Percentiles rank a stretch among this genome's conserved stretches.
These are phyloP conservation scores for Ustilago sp. DNA, from an alignment of 1,284 basidiomycete species.

Conservation along the genomic window DNA sequence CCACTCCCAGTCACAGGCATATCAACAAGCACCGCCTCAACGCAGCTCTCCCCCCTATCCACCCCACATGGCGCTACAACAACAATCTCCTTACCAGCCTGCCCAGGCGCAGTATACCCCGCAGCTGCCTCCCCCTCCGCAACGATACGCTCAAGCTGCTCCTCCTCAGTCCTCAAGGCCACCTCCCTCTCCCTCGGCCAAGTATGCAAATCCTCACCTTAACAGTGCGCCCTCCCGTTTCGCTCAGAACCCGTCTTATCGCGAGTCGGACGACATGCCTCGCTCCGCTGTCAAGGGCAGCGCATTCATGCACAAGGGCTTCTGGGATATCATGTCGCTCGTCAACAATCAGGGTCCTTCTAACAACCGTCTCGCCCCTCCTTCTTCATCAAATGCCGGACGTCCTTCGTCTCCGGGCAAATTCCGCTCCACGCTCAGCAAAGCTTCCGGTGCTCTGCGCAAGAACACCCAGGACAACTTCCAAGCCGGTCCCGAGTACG, in stretches of 20 bases:
- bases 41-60: slow-evolving; percentile 17
- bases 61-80: not conserved
- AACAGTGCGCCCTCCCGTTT: slow-evolving; percentile 50
- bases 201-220: slow-evolving; percentile 44
- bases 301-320: slow-evolving; percentile 67
- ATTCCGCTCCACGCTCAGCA: slow-evolving; percentile 53
- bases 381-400: slow-evolving; percentile 16
- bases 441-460: slow-evolving; percentile 53
- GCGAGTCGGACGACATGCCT: slow-evolving; percentile 30
- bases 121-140: slow-evolving; percentile 25
- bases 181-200: slow-evolving; percentile 39
- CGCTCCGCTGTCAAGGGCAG: slow-evolving; percentile 52
- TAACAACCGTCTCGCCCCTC: slow-evolving; percentile 34
- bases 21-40: slow-evolving; percentile 29
- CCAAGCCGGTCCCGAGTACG: slow-evolving; percentile 51
- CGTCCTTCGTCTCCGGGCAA: slow-evolving; percentile 47
- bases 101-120: slow-evolving; percentile 28
- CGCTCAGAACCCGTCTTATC: slow-evolving; percentile 20
- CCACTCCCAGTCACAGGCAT: slow-evolving; percentile 13
- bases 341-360: slow-evolving; percentile 52
- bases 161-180: slow-evolving; percentile 26
- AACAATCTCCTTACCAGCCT: slow-evolving; percentile 10
- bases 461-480: slow-evolving; percentile 40
- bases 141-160: slow-evolving; percentile 19
- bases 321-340: slow-evolving; percentile 64